phyloP scores from a whole-genome alignment of 495 filamentous ascomycete genomes.

The Lophiotrema nucula region DNA sequence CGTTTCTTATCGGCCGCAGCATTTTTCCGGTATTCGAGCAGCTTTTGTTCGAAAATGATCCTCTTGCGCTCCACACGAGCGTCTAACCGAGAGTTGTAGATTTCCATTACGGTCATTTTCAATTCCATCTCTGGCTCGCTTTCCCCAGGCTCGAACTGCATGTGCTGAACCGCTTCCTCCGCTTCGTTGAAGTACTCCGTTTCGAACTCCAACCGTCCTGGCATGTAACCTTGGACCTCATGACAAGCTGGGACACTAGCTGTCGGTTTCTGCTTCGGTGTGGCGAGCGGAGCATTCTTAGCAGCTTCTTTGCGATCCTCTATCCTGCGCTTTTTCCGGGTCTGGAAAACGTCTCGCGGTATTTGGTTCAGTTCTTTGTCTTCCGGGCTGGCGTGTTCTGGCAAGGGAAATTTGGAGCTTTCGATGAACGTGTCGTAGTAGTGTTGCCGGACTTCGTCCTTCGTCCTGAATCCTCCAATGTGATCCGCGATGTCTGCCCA shows the following conservation, averaged over 20 bases:
- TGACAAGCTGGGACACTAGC: constrained; percentile 92
- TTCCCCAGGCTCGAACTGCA: constrained; percentile 93
- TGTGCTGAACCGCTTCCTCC: constrained; percentile 95
- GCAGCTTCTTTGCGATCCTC: constrained; percentile 87
- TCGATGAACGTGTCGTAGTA: constrained; percentile 87
- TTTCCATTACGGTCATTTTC: constrained; percentile 97
- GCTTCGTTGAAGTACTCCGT: constrained; percentile 97
- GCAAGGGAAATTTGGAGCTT: constrained; percentile 78
- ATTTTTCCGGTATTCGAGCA: constrained; percentile 91
- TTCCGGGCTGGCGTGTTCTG: constrained; percentile 74
- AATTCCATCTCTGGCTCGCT: constrained; percentile 92
- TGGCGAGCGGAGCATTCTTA: constrained; percentile 76
- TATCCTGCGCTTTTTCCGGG: constrained; percentile 89
- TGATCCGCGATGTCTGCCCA: constrained; percentile 99
- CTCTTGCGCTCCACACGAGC: constrained; percentile 93
- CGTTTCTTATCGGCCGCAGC: constrained; percentile 86
- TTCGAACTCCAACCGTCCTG: constrained; percentile 94
- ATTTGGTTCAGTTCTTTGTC: constrained; percentile 75
- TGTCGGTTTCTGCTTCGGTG: constrained; percentile 92
- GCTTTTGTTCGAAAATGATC: constrained; percentile 89
- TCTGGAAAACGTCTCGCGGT: constrained; percentile 88
- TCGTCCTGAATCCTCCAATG: constrained; percentile 89
- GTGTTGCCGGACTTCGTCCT: constrained; percentile 92
- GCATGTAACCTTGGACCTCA: constrained; percentile 98
- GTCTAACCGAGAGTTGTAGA: constrained; percentile 92